phyloP scores from a whole-genome alignment of 2,329 filamentous ascomycete genomes.

The Aspergillus sp. region DNA sequence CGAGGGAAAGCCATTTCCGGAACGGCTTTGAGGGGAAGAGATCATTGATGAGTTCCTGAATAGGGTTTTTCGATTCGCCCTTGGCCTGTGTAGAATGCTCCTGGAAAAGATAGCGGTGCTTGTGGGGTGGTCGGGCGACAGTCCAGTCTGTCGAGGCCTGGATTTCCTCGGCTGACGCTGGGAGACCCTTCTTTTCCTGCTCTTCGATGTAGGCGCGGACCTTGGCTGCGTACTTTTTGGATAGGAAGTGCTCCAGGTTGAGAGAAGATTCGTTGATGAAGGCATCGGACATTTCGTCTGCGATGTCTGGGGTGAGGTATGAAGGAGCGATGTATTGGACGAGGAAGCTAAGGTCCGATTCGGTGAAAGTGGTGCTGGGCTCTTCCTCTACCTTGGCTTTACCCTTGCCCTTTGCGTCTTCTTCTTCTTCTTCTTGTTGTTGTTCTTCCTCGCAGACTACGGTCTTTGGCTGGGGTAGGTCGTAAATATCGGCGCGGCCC shows the following conservation, averaged over 20 bases:
- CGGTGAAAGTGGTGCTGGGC: conserved; percentile 62
- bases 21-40: conserved; percentile 84
- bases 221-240: conserved; percentile 70
- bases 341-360: conserved; percentile 82
- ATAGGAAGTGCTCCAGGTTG: conserved; percentile 75
- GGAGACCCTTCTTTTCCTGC: conserved; percentile 56
- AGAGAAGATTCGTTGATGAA: conserved; percentile 85
- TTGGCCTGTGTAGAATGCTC: conserved; percentile 47
- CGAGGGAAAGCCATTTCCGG: conserved; percentile 81
- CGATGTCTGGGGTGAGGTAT: conserved; percentile 87
- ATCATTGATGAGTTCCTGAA: conserved; percentile 76
- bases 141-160: conserved; percentile 64
- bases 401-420: conserved; percentile 36
- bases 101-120: conserved; percentile 87
- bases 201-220: conserved; percentile 71
- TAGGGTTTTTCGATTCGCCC: conserved; percentile 44
- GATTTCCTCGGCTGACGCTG: conserved; percentile 52
- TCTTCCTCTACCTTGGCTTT: conserved; percentile 47
- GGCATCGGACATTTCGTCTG: conserved; percentile 75
- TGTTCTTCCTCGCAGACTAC: conserved; percentile 46
- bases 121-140: conserved; percentile 86
- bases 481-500: conserved; percentile 86
- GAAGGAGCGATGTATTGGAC: conserved; percentile 86
- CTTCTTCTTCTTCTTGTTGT: conserved; percentile 27
- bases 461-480: conserved; percentile 68